These are phyloP conservation scores for Beta lomatogona DNA, from an alignment of 179 eudicot genomes.

Conservation along the genomic window DNA sequence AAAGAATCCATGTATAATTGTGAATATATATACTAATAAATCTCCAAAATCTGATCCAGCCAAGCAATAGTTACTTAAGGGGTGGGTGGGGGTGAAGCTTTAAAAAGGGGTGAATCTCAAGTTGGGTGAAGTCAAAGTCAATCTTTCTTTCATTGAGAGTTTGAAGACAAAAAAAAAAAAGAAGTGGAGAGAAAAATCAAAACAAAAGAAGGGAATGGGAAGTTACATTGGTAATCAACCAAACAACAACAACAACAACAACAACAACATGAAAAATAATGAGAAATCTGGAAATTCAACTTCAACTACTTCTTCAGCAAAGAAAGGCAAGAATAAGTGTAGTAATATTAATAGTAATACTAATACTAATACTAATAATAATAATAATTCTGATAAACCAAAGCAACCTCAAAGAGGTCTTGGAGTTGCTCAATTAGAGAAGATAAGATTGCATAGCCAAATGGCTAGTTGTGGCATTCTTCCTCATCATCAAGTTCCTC, in stretches of 20 bases:
- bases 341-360: slow-evolving; percentile 13
- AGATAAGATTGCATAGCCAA: slow-evolving; percentile 43
- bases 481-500: slow-evolving; percentile 7
- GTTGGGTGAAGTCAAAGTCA: slow-evolving; percentile 7
- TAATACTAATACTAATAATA: slow-evolving; percentile 18
- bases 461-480: slow-evolving; percentile 23
- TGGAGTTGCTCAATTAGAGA: slow-evolving; percentile 39
- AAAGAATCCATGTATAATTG: neutral
- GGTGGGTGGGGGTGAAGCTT: slow-evolving; percentile 16
- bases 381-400: slow-evolving; percentile 43
- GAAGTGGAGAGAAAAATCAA: no score
- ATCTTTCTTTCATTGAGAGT: neutral
- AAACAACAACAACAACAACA: neutral
- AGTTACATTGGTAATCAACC: neutral
- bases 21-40: slow-evolving; percentile 26
- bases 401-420: slow-evolving; percentile 58
- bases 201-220: neutral
- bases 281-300: slow-evolving; percentile 14
- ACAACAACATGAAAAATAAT: neutral
- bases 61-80: slow-evolving; percentile 22
- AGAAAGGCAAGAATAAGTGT: slow-evolving; percentile 32
- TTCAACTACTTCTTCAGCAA: neutral
- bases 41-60: slow-evolving; percentile 36
- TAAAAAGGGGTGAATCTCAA: slow-evolving; percentile 24
- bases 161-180: neutral